Percentiles rank a stretch among this genome's conserved stretches.
Conservation (phyloP, 768 basidiomycete genomes). For the Phanerochaete sordida region DNA sequence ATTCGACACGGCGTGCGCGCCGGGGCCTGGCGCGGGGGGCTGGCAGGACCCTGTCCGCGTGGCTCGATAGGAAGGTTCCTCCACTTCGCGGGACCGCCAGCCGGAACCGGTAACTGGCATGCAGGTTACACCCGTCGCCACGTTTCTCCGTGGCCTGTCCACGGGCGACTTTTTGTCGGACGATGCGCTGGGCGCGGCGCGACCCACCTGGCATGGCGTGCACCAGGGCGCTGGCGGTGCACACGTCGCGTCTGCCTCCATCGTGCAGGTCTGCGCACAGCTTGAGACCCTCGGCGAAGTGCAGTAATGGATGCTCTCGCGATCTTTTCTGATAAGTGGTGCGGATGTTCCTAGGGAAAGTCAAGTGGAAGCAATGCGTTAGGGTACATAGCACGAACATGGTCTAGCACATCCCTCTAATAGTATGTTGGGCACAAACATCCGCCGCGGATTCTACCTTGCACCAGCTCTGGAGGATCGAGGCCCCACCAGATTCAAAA, state of each 20-base stretch:
- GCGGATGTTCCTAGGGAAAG: not conserved
- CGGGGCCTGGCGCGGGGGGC: not conserved
- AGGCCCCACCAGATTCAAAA: not conserved
- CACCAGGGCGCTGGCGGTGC: not conserved
- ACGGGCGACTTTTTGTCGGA: no score
- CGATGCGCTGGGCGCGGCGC: not conserved
- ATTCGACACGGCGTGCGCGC: not conserved
- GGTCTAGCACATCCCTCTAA: not conserved
- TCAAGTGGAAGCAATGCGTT: not conserved
- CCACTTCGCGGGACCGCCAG: not conserved
- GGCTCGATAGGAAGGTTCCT: not conserved
- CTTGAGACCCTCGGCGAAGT: not conserved
- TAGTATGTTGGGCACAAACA: not conserved
- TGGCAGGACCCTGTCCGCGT: not conserved
- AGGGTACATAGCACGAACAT: not conserved
- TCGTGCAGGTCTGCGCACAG: not conserved
- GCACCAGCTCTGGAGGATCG: no score
- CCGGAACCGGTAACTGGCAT: constrained; percentile 2
- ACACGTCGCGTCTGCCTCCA: not conserved
- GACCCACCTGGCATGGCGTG: not conserved
- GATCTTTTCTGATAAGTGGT: not conserved
- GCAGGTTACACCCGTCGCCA: not conserved
- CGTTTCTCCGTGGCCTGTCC: not conserved
- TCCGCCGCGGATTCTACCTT: no score
- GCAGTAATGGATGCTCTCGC: not conserved